Evolutionary conservation across 345 rosid species (phyloP).

Genomic region (Brassica juncea): DNA sequence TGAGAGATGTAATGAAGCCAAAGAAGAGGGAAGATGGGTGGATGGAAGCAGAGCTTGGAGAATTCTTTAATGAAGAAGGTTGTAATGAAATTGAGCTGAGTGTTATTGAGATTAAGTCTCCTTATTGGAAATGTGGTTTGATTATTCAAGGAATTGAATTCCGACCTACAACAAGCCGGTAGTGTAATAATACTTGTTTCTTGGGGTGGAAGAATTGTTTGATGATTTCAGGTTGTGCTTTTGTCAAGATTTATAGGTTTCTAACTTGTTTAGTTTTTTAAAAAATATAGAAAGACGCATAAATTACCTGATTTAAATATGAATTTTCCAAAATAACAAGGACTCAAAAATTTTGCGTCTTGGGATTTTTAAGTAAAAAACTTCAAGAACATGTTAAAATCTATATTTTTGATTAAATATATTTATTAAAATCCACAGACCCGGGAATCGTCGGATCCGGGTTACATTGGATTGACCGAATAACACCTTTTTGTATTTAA

Average conservation of each 20-base stretch:
- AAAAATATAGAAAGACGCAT: too few relatives aligned
- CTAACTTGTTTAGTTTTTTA: not conserved
- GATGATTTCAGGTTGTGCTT: not conserved
- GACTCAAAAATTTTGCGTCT: not conserved
- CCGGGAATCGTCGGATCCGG: not conserved
- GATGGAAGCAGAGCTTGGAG: slow-evolving; percentile 66
- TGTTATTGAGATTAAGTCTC: slow-evolving; percentile 45
- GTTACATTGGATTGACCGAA: not conserved
- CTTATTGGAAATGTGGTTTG: slow-evolving; percentile 56
- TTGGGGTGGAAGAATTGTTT: not conserved
- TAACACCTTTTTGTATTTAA: not conserved
- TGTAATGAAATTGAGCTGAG: slow-evolving; percentile 19
- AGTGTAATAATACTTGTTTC: not conserved
- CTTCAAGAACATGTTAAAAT: not conserved
- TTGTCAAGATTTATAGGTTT: not conserved
- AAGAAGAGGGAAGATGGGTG: slow-evolving; percentile 58
- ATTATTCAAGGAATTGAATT: slow-evolving; percentile 58
- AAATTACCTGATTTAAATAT: not conserved
- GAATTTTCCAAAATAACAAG: not conserved
- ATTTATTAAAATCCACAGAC: not conserved
- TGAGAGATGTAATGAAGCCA: slow-evolving; percentile 25
- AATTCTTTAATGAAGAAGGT: slow-evolving; percentile 32
- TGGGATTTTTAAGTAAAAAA: not conserved
- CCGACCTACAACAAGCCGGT: slow-evolving; percentile 38
- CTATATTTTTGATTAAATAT: not conserved